Conservation (phyloP, 495 filamentous ascomycete genomes). For the Aspergillus wentii region DNA sequence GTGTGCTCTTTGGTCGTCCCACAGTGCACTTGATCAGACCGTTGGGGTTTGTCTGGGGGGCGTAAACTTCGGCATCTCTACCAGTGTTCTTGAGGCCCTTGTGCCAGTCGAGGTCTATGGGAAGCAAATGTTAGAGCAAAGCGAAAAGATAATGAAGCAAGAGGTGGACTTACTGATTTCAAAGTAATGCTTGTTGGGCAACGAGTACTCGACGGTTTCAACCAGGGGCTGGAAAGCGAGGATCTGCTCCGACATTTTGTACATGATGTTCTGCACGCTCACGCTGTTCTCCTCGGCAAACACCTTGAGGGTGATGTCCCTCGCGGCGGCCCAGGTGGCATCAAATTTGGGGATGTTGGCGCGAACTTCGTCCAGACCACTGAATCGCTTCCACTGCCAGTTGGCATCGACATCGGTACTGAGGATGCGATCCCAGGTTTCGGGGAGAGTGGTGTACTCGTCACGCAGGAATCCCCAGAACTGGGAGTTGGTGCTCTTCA, state of each 20-base stretch:
- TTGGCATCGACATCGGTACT: slow-evolving; percentile 83
- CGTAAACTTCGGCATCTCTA: slow-evolving; percentile 93
- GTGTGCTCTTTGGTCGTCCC: too few species aligned
- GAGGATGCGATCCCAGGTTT: slow-evolving; percentile 92
- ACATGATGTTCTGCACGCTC: slow-evolving; percentile 96
- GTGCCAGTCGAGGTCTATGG: slow-evolving; percentile 87
- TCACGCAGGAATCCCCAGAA: slow-evolving; percentile 93
- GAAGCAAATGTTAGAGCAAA: slow-evolving; percentile 12
- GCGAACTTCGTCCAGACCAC: slow-evolving; percentile 62
- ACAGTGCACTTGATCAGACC: slow-evolving; percentile 96
- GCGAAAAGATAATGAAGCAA: neutral
- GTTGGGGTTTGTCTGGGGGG: slow-evolving; percentile 87
- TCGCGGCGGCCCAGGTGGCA: slow-evolving; percentile 66
- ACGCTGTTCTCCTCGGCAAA: slow-evolving; percentile 91
- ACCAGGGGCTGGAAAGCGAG: slow-evolving; percentile 67
- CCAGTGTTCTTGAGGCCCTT: slow-evolving; percentile 96
- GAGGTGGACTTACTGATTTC: slow-evolving; percentile 79
- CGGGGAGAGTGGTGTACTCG: slow-evolving; percentile 84
- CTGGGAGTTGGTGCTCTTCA: slow-evolving; percentile 95
- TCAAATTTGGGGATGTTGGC: slow-evolving; percentile 64
- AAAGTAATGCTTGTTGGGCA: slow-evolving; percentile 99
- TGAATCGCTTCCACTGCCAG: slow-evolving; percentile 80
- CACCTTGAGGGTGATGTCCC: slow-evolving; percentile 78
- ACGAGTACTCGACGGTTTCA: slow-evolving; percentile 69
- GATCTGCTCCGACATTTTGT: slow-evolving; percentile 92